phyloP scores from a whole-genome alignment of 2,329 filamentous ascomycete species.

The Colletotrichum incanum region DNA sequence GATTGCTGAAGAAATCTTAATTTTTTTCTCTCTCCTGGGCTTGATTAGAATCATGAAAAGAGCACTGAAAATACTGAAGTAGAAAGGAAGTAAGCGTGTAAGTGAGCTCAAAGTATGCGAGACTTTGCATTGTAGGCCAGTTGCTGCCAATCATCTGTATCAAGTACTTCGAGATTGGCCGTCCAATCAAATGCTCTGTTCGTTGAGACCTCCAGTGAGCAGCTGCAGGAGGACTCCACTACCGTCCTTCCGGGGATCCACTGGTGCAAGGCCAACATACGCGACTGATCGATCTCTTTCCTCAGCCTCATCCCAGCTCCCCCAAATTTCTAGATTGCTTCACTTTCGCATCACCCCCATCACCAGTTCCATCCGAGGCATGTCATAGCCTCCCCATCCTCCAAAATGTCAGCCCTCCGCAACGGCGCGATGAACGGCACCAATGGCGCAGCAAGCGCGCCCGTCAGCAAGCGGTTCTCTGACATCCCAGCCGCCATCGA shows the following conservation, averaged over 20 bases:
- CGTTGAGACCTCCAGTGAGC: neutral
- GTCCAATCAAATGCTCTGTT: slow-evolving; percentile 24
- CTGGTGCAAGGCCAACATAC: slow-evolving; percentile 36
- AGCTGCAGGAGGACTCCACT: slow-evolving; percentile 25
- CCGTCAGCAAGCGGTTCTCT: slow-evolving; percentile 72
- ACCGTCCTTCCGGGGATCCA: slow-evolving; percentile 21
- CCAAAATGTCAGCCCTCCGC: slow-evolving; percentile 58
- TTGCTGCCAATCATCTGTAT: neutral
- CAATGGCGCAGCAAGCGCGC: slow-evolving; percentile 56
- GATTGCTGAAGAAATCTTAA: too few species aligned
- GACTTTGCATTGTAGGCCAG: rapidly evolving
- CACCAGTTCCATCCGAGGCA: slow-evolving; percentile 34
- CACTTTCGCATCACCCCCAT: slow-evolving; percentile 26
- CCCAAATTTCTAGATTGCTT: slow-evolving; percentile 25
- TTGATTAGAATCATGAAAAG: neutral
- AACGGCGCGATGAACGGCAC: slow-evolving; percentile 63
- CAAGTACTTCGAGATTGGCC: rapidly evolving
- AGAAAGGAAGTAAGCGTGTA: neutral
- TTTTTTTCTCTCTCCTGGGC: rapidly evolving
- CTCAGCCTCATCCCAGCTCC: slow-evolving; percentile 41
- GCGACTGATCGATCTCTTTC: slow-evolving; percentile 38
- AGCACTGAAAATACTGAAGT: neutral
- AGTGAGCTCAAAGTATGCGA: neutral
- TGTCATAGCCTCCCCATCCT: slow-evolving; percentile 41
- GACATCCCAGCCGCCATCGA: slow-evolving; percentile 78